A percentile compares a stretch with the other conserved stretches of the same genome.
Evolutionary conservation across 176 grass and related monocot species (phyloP).

Genomic region (Aegilops longissima): DNA sequence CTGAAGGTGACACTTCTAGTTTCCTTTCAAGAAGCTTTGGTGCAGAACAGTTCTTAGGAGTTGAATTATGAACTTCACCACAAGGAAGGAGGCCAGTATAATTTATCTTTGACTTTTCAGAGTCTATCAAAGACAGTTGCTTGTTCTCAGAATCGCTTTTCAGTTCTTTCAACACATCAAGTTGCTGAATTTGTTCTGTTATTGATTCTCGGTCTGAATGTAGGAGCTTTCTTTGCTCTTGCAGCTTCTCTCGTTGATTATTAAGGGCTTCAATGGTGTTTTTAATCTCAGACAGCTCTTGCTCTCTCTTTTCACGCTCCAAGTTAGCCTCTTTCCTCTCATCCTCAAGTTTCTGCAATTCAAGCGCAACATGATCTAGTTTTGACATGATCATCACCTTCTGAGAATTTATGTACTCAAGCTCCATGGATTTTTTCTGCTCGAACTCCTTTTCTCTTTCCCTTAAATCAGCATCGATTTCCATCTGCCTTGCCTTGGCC

Average conservation of each 20-base stretch:
- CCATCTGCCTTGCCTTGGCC: slow-evolving; percentile 62
- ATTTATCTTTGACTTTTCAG: slow-evolving; percentile 35
- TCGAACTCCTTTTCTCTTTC: slow-evolving; percentile 75
- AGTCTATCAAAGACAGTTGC: slow-evolving; percentile 43
- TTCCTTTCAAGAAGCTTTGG: slow-evolving; percentile 46
- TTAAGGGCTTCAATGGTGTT: slow-evolving; percentile 59
- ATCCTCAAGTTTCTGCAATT: slow-evolving; percentile 82
- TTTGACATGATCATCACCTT: slow-evolving; percentile 62
- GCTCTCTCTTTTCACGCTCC: slow-evolving; percentile 71
- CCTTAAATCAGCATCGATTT: slow-evolving; percentile 68
- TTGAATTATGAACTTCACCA: slow-evolving; percentile 37
- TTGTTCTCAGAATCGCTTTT: slow-evolving; percentile 74
- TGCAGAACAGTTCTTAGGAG: slow-evolving; percentile 39
- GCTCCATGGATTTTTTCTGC: slow-evolving; percentile 66
- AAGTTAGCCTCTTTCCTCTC: slow-evolving; percentile 72
- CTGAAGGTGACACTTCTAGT: slow-evolving; percentile 41
- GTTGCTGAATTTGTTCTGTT: slow-evolving; percentile 67
- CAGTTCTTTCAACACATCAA: slow-evolving; percentile 68
- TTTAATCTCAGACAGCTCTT: slow-evolving; percentile 73
- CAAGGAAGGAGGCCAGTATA: slow-evolving; percentile 17
- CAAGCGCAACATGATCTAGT: slow-evolving; percentile 58
- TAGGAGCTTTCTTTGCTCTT: slow-evolving; percentile 86
- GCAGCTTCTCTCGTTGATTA: slow-evolving; percentile 81
- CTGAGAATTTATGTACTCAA: slow-evolving; percentile 67
- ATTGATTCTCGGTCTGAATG: slow-evolving; percentile 81